These are phyloP conservation scores for Asterella californica DNA, from an alignment of 225 moss, liverwort and hornwort genomes.

Conservation along the genomic window DNA sequence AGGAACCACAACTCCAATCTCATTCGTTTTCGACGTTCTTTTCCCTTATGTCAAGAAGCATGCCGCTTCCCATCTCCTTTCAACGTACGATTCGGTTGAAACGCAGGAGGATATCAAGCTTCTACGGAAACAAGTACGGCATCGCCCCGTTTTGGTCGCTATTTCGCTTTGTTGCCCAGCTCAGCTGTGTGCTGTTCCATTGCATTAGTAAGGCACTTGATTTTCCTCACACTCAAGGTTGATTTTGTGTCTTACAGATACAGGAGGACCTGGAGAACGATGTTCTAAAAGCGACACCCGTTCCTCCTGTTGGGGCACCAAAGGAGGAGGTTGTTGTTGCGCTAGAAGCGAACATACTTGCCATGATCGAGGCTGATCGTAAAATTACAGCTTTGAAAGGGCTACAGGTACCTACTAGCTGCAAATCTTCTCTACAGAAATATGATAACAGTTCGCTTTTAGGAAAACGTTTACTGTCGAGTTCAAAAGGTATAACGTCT, in stretches of 20 bases:
- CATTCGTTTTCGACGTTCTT: conserved; percentile 83
- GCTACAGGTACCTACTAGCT: conserved; percentile 57
- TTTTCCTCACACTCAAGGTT: not conserved
- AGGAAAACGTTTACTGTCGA: too few relatives aligned
- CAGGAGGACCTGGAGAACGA: conserved; percentile 64
- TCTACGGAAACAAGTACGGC: conserved; percentile 69
- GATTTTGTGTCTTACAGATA: conserved; percentile 45
- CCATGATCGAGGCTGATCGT: conserved; percentile 87
- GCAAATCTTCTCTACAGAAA: too few relatives aligned
- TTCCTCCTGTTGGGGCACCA: conserved; percentile 60
- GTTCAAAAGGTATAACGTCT: not conserved
- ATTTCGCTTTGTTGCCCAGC: not conserved
- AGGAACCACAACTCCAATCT: conserved; percentile 98
- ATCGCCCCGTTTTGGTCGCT: not conserved
- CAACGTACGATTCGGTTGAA: conserved; percentile 74
- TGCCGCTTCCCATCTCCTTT: conserved; percentile 60
- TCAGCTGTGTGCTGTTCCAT: not conserved
- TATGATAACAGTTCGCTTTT: too few relatives aligned
- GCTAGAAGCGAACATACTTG: conserved; percentile 69
- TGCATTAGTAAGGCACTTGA: not conserved
- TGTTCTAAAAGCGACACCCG: conserved; percentile 52
- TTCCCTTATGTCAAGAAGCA: conserved; percentile 81
- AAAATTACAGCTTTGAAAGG: conserved; percentile 92
- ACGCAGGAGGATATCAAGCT: conserved; percentile 72
- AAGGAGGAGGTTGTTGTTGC: conserved; percentile 57